phyloP scores from a whole-genome alignment of 2,329 filamentous ascomycete genomes.

The Botrytis byssoidea region DNA sequence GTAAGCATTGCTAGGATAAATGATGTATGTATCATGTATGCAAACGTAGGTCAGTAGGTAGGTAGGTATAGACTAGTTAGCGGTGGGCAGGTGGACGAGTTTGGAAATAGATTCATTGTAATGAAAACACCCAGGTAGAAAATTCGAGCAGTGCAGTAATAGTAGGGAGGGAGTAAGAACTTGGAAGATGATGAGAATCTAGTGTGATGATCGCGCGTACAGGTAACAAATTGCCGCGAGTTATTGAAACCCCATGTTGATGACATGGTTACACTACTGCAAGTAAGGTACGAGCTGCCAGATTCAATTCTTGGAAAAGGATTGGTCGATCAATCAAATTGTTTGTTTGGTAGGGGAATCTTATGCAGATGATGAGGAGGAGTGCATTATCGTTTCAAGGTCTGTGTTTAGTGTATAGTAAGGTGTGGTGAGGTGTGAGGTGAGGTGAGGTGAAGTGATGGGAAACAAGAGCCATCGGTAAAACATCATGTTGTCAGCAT shows the following conservation, averaged over 20 bases:
- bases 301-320: neutral
- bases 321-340: neutral
- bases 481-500: neutral
- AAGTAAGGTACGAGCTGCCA: constrained; percentile 18
- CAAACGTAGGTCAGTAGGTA: neutral
- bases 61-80: neutral
- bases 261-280: constrained; percentile 2
- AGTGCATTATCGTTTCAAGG: neutral
- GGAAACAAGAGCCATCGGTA: neutral
- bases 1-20: constrained; percentile 10
- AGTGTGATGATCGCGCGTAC: constrained; percentile 9
- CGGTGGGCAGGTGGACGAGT: neutral
- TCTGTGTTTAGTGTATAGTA: neutral
- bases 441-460: no score
- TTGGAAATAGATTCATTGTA: neutral
- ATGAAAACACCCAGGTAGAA: neutral
- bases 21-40: constrained; percentile 1
- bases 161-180: neutral
- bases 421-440: neutral
- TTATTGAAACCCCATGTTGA: neutral
- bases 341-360: neutral
- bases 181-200: neutral
- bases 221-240: constrained; percentile 21
- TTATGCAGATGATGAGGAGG: neutral
- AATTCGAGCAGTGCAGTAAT: neutral